phyloP scores from a whole-genome alignment of 2,329 filamentous ascomycete genomes.

The Lachnellula suecica region DNA sequence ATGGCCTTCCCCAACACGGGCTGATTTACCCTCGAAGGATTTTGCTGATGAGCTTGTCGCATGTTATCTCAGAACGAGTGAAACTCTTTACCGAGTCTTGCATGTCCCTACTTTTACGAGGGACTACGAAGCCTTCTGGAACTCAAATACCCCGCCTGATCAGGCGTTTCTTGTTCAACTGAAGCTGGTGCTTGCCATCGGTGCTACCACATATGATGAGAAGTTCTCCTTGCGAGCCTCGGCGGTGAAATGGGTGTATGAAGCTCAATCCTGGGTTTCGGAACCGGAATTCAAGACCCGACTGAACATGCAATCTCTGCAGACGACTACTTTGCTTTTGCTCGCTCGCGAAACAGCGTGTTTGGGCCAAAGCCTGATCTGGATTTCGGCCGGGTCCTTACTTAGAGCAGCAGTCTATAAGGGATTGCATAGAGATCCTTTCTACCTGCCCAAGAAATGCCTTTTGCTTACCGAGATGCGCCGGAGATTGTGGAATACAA shows the following conservation, averaged over 20 bases:
- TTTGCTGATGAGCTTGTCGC: slow-evolving; percentile 48
- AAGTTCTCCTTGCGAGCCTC: slow-evolving; percentile 47
- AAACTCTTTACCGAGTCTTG: slow-evolving; percentile 48
- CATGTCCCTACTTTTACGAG: slow-evolving; percentile 50
- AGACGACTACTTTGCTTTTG: slow-evolving; percentile 45
- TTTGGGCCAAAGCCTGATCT: slow-evolving; percentile 46
- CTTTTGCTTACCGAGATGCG: slow-evolving; percentile 45
- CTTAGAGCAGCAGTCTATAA: slow-evolving; percentile 48
- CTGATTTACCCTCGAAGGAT: slow-evolving; percentile 45
- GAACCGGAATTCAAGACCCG: slow-evolving; percentile 52
- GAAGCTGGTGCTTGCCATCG: slow-evolving; percentile 58
- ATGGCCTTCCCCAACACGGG: slow-evolving; percentile 45
- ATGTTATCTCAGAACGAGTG: slow-evolving; percentile 48
- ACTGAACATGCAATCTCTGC: slow-evolving; percentile 49
- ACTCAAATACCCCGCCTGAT: slow-evolving; percentile 29
- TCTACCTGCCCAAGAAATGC: slow-evolving; percentile 35
- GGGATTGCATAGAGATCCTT: slow-evolving; percentile 51
- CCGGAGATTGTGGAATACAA: slow-evolving; percentile 51
- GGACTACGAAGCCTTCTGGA: slow-evolving; percentile 53
- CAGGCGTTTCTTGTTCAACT: slow-evolving; percentile 52
- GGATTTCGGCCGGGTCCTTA: slow-evolving; percentile 45
- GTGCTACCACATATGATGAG: slow-evolving; percentile 49
- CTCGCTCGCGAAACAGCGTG: slow-evolving; percentile 40
- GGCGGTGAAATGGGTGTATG: slow-evolving; percentile 57
- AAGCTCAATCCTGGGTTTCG: slow-evolving; percentile 54